Evolutionary conservation across 192 early-diverging fungal species (phyloP), one percentile per base, ranked within the genome.

Genomic region (Pecoramyces ruminantium): DNA sequence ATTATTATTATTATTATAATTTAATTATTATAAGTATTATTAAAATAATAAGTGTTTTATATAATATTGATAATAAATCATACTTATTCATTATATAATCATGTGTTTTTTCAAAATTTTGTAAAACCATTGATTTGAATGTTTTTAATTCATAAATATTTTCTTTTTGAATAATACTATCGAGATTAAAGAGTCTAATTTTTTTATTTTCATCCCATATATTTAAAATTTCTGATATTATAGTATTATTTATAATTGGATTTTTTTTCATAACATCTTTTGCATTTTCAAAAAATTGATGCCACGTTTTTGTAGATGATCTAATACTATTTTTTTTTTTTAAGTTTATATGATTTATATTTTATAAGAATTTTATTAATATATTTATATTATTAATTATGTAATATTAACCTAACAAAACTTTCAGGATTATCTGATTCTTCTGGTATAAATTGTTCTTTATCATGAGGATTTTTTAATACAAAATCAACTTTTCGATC

Each of bases 31-130:
- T n/a, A n/a, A n/a, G n/a, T n/a, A n/a, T n/a, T n/a, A n/a, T n/a
- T n/a, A n/a, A n/a, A n/a, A n/a, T n/a, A n/a, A n/a, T n/a, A n/a
- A n/a, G n/a, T n/a, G n/a, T n/a, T n/a, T n/a, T n/a, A n/a, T n/a
- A n/a, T n/a, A n/a, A 11, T 11, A 34, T 34, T 34, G 30, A 11
- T 34, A 34, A 6, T 34, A 6, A 34, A 34, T 6, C 30, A 34
- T 83, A 90, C 90, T 81, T 88, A 29, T 87, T 87, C 90, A 91
- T 86, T 77, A 91, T 81, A 82, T 86, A 85, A 78, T 91, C 90
- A 77, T 87, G 87, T 14, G 89, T 83, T 79, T 89, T 90, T 80
- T 91, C 90, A 77, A 91, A 81, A 40, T 82, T 84, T 77, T 88
- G 88, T 14, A 82, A 28, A 38, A 89, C 82, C 67, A 81, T 79